These are phyloP conservation scores for Hamamelis virginiana DNA, from an alignment of 164 flowering plant species.

Conservation along the genomic window DNA sequence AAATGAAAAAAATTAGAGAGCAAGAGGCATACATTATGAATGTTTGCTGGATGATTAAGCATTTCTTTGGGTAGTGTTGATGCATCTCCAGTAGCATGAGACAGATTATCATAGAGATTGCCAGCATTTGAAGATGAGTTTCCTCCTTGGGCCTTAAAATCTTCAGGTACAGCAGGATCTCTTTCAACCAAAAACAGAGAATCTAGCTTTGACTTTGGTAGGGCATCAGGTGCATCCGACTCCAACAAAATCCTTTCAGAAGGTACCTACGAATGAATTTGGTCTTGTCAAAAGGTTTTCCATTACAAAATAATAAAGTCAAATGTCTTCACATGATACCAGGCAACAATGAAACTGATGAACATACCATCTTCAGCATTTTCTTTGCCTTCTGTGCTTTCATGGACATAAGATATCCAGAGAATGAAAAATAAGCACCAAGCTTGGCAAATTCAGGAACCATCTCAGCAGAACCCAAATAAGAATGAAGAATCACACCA, in stretches of 20 bases:
- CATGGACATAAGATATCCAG: constrained; percentile 79
- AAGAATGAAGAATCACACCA: constrained; percentile 92
- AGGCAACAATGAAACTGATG: neutral
- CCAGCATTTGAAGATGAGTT: constrained; percentile 19
- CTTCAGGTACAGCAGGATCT: constrained; percentile 38
- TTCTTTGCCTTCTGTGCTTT: constrained; percentile 77
- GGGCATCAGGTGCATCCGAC: constrained; percentile 97
- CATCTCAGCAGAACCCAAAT: constrained; percentile 95
- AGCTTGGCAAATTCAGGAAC: constrained; percentile 79
- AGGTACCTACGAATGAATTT: constrained; percentile 52
- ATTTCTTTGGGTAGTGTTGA: constrained; percentile 43
- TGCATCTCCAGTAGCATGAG: constrained; percentile 20
- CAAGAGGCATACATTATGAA: constrained; percentile 43
- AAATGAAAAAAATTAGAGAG: neutral
- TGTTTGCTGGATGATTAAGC: constrained; percentile 89
- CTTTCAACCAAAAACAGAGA: constrained; percentile 53
- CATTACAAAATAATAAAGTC: neutral
- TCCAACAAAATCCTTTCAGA: constrained; percentile 70
- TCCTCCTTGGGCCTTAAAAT: constrained; percentile 21
- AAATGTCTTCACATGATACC: neutral
- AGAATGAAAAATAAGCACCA: constrained; percentile 97
- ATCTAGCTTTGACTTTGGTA: constrained; percentile 48
- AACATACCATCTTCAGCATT: constrained; percentile 67
- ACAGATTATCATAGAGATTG: constrained; percentile 8
- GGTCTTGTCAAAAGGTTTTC: neutral